phyloP scores from a whole-genome alignment of 2,329 filamentous ascomycete genomes.

The Fusarium veterinarium region DNA sequence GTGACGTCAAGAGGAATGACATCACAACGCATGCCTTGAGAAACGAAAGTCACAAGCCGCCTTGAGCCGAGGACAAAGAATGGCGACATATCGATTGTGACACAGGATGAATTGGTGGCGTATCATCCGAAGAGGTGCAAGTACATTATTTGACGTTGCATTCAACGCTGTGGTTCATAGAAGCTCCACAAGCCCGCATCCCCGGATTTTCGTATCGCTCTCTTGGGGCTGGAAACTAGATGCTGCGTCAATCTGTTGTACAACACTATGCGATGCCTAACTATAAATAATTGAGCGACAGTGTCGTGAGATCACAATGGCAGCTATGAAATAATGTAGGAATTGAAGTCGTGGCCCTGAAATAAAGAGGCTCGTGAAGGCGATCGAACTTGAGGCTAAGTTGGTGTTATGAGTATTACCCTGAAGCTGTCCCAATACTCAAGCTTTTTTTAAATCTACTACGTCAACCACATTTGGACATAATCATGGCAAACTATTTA shows the following conservation, averaged over 20 bases:
- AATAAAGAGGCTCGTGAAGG: too few relatives aligned
- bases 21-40: conserved; percentile 19
- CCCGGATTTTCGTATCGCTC: not conserved
- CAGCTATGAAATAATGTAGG: not conserved
- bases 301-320: not conserved
- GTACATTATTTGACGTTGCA: not conserved
- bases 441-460: not conserved
- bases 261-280: too few relatives aligned
- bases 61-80: not conserved
- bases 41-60: conserved; percentile 1
- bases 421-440: conserved; percentile 21
- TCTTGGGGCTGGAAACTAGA: too few relatives aligned
- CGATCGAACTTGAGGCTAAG: not conserved
- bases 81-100: not conserved
- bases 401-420: not conserved
- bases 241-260: too few relatives aligned
- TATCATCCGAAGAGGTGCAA: not conserved
- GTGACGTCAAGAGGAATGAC: conserved; percentile 42
- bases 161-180: not conserved
- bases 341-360: not conserved
- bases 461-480: rapidly evolving
- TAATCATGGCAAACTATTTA: rapidly evolving
- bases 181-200: conserved; percentile 6
- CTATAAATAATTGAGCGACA: too few relatives aligned
- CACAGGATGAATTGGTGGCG: not conserved